Evolutionary conservation across 2,329 filamentous ascomycete species (phyloP).

Genomic region (Cyphellophora attinorum): DNA sequence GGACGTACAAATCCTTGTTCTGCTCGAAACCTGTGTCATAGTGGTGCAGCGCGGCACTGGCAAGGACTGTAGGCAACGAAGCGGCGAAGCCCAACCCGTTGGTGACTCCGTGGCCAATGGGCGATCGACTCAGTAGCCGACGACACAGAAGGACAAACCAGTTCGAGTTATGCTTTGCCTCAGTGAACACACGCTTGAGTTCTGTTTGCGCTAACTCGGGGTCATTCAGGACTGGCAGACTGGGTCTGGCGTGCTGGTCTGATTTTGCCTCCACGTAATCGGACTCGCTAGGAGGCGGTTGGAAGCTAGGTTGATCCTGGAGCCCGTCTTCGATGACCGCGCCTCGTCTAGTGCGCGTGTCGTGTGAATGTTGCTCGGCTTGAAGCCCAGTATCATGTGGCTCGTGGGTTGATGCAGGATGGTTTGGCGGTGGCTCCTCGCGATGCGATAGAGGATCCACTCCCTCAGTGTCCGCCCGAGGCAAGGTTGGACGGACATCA

Average conservation of each 20-base stretch:
- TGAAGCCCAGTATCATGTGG: not conserved
- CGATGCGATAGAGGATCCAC: slow-evolving; percentile 5
- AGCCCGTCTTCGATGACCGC: no score
- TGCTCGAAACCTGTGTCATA: slow-evolving; percentile 2
- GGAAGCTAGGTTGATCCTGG: no score
- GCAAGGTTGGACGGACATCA: not conserved
- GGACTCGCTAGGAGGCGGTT: slow-evolving; percentile 5
- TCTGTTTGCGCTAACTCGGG: not conserved
- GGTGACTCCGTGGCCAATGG: slow-evolving; percentile 3
- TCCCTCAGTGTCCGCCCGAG: slow-evolving; percentile 3
- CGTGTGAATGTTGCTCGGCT: no score
- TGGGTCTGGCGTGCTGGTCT: slow-evolving; percentile 3
- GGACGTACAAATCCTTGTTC: slow-evolving; percentile 3
- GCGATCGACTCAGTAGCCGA: not conserved
- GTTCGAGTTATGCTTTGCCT: not conserved
- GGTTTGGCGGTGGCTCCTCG: not conserved
- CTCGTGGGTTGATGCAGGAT: not conserved
- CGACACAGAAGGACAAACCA: not conserved
- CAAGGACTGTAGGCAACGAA: slow-evolving; percentile 3
- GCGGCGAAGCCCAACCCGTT: slow-evolving; percentile 4
- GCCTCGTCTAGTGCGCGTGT: no score
- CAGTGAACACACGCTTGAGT: not conserved
- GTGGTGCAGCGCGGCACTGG: slow-evolving; percentile 4
- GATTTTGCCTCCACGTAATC: slow-evolving; percentile 3
- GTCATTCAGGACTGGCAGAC: slow-evolving; percentile 1